These are phyloP conservation scores for Pseudocercospora fijiensis DNA, from an alignment of 2,329 filamentous ascomycete species.

Conservation along the genomic window DNA sequence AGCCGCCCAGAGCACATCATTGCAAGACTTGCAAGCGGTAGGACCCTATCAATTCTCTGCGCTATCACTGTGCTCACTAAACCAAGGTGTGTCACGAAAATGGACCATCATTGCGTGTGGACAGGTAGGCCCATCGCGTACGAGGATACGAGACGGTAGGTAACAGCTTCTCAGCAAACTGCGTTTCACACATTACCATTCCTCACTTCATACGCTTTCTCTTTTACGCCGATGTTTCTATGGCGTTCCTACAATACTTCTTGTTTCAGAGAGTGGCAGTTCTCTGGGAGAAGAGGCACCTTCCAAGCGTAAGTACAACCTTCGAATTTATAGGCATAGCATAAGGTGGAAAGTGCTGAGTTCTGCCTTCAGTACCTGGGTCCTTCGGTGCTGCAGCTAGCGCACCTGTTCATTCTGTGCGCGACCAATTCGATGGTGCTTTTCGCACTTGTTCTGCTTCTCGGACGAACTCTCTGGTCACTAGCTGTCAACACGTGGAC, in stretches of 20 bases:
- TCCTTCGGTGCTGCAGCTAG: slow-evolving; percentile 60
- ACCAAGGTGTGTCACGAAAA: slow-evolving; percentile 35
- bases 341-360: background rate
- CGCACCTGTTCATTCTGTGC: slow-evolving; percentile 60
- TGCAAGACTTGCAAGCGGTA: slow-evolving; percentile 71
- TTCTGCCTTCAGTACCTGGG: slow-evolving; percentile 60
- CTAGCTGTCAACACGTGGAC: slow-evolving; percentile 71
- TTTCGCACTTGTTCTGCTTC: slow-evolving; percentile 63
- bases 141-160: slow-evolving; percentile 27
- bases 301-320: slow-evolving; percentile 59
- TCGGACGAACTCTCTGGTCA: slow-evolving; percentile 61
- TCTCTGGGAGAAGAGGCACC: slow-evolving; percentile 64
- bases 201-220: slow-evolving; percentile 82
- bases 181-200: slow-evolving; percentile 77
- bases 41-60: slow-evolving; percentile 9
- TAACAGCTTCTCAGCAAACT: slow-evolving; percentile 55
- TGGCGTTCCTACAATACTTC: slow-evolving; percentile 60
- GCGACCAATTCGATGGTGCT: slow-evolving; percentile 60
- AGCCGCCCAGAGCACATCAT: slow-evolving; percentile 77
- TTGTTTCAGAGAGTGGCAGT: slow-evolving; percentile 59
- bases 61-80: background rate
- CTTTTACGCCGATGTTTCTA: slow-evolving; percentile 63
- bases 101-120: slow-evolving; percentile 71
- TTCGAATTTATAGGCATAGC: background rate
- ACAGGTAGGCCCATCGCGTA: slow-evolving; percentile 49